Base-by-base conservation (phyloP, 2,329 filamentous ascomycete genomes). In the Aspergillus texensis region DNA sequence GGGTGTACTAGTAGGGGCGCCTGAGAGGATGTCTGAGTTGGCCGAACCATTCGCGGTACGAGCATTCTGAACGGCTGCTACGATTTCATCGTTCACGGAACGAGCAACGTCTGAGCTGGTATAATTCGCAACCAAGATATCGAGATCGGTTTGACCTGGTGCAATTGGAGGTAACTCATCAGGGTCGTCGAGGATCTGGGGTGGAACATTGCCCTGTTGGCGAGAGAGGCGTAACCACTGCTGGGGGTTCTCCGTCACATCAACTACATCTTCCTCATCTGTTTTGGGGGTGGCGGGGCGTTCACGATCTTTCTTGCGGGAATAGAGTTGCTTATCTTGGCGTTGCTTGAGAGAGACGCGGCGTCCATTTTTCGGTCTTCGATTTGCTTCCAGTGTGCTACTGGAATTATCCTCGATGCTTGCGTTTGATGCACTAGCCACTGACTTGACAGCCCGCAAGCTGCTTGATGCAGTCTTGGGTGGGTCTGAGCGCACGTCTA, bases 251-350 rank as follows among this genome's bases (percentile, higher is more conserved):
- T 83, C 81, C 28, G 77, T 79, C 62, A 83, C 81, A 67, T 84
- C 81, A 52, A 81, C 84, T 65, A 84, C 80, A 56, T 85, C 86
- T 70, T 91, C 89, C 60, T 89, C 86, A 71, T 84, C 86, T 32
- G 86, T 88, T 65, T 82, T 88, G 19, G 90, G 86, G 10, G 91
- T 92, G 16, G 78, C 79, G 52, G 84, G 79, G 6, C 78, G 75
- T 57, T 84, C 82, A 62, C 86, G 84, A 8, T 85, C 82, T 79
- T 88, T 91, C 77, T 92, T 93, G 34, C 94, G 88, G 0, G 94
- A 97, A 74, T 91, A 99, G 1, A 99, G 86, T 74, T 96, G 92
- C 57, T 91, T 87, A 72, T 98, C 95, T 76, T 99, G 95, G 67
- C 90, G 92, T 70, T 91, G 84, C 69, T 89, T 91, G 64, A 99